Percentiles rank a stretch among this genome's conserved stretches.
Evolutionary conservation across 2,329 filamentous ascomycete genomes (phyloP).

Genomic region (Chaetomiaceae sp.): DNA sequence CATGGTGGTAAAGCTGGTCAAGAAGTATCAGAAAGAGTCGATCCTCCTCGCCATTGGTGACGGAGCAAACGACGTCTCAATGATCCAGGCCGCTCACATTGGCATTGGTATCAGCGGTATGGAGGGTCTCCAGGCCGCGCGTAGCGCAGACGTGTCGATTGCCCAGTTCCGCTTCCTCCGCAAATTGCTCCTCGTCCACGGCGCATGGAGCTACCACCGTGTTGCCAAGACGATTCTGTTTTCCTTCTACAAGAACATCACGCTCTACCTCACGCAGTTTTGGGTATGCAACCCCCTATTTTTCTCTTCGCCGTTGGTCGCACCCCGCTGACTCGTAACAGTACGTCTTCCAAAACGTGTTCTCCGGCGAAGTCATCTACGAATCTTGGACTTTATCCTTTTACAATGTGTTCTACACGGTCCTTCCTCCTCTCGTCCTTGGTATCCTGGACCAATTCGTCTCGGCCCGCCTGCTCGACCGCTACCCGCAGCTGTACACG

Average conservation of each 20-base stretch:
- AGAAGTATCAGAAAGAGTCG: constrained; percentile 81
- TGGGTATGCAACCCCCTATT: constrained; percentile 61
- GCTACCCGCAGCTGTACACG: constrained; percentile 93
- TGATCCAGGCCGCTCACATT: constrained; percentile 98
- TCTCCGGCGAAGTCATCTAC: constrained; percentile 96
- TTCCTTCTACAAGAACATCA: constrained; percentile 99
- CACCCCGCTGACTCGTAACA: constrained; percentile 36
- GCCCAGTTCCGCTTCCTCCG: constrained; percentile 92
- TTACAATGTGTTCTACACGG: constrained; percentile 98
- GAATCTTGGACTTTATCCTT: constrained; percentile 99
- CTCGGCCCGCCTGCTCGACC: constrained; percentile 84
- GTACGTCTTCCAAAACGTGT: constrained; percentile 98
- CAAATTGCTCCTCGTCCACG: constrained; percentile 91
- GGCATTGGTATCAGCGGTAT: constrained; percentile 96
- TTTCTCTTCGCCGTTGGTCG: not conserved
- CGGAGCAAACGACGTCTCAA: constrained; percentile 98
- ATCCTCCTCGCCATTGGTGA: constrained; percentile 95
- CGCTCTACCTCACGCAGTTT: constrained; percentile 98
- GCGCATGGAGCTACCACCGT: constrained; percentile 95
- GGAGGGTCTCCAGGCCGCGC: constrained; percentile 92
- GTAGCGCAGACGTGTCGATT: constrained; percentile 93
- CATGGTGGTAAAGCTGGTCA: constrained; percentile 95
- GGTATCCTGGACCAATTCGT: constrained; percentile 98
- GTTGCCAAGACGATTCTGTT: constrained; percentile 96
- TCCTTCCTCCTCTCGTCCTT: constrained; percentile 86